Percentiles rank a stretch among this genome's conserved stretches.
Evolutionary conservation across 495 filamentous ascomycete genomes (phyloP).

Genomic region (Trichoderma parareesei): DNA sequence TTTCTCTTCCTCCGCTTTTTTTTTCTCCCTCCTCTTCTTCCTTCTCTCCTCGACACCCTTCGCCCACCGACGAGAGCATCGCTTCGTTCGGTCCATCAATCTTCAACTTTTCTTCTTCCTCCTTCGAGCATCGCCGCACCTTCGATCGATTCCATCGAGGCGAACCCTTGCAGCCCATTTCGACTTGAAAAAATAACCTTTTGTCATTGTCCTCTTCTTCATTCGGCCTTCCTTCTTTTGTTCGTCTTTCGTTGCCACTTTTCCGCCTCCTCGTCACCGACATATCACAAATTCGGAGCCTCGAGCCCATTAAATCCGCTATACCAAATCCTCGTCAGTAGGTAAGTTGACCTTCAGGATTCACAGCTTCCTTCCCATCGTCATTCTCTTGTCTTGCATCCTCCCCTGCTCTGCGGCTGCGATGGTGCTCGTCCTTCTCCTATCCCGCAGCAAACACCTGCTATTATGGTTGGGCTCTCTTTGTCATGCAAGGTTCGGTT

Average conservation of each 20-base stretch:
- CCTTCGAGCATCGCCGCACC: neutral
- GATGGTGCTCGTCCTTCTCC: neutral
- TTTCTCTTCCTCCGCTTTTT: constrained; percentile 7
- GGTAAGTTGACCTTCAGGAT: neutral
- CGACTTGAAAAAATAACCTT: neutral
- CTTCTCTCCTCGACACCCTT: constrained; percentile 5
- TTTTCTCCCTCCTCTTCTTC: neutral
- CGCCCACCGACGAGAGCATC: constrained; percentile 5
- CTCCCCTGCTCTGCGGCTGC: neutral
- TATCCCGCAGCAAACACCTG: neutral
- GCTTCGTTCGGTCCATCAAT: constrained; percentile 4
- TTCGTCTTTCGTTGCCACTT: neutral
- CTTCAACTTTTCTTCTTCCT: neutral
- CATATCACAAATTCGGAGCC: neutral
- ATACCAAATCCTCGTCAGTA: neutral
- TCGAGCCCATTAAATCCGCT: neutral
- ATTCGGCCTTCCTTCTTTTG: neutral
- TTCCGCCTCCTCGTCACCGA: constrained; percentile 2
- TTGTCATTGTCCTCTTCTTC: neutral
- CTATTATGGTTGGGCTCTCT: neutral
- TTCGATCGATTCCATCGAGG: neutral
- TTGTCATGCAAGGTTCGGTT: neutral
- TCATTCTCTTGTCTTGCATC: neutral
- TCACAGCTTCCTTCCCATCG: neutral
- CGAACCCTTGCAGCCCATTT: neutral